Base-by-base conservation (phyloP, 2,329 filamentous ascomycete species). In the Sclerotiophoma versabilis region DNA sequence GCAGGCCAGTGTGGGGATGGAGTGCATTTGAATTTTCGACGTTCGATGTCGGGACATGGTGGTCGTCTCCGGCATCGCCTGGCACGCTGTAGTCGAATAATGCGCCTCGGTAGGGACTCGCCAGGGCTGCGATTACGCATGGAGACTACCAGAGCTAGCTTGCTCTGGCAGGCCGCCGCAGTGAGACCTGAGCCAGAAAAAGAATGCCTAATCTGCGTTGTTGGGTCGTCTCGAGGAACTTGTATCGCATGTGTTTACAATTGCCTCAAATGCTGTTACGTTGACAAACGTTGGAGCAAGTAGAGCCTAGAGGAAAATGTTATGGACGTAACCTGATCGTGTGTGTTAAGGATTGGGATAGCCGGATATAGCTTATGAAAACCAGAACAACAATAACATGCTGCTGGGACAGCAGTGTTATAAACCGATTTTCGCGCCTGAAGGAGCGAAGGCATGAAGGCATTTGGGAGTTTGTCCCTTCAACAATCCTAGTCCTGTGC, bases 91-190 rank as follows among this genome's bases (percentile, higher is more conserved):
- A 79, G 73, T 78, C 75, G 74, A 79, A 77, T 71, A 73, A 74
- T 65, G 74, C 76, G 68, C 77, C 76, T 73, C 77, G 74, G 72
- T 77, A 72, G 69, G 72, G 66, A 72, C 77, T 76, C 76, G 78
- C 78, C 77, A 81, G 77, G 71, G 72, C 79, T 78, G 78, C 78
- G 70, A 78, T 71, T 76, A 75, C 75, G 76, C 76, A 78, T 79
- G 73, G 74, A 78, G 76, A 76, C 77, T 79, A 77, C 78, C 77
- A 78, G 77, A 79, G 77, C 76, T 74, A 75, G 65, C 70, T 75
- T 73, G 76, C 77, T 78, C 77, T 77, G 76, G 77, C 76, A 79
- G 76, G 73, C 74, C 70, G 75, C 76, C 74, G 70, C 69, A 66
- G 70, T 76, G 65, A 76, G 75, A 75, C 74, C 73, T 73, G 74